Percentiles rank a stretch among this genome's conserved stretches.
Conservation (phyloP, 129 eudicot genomes). For the Tanacetum coccineum region DNA sequence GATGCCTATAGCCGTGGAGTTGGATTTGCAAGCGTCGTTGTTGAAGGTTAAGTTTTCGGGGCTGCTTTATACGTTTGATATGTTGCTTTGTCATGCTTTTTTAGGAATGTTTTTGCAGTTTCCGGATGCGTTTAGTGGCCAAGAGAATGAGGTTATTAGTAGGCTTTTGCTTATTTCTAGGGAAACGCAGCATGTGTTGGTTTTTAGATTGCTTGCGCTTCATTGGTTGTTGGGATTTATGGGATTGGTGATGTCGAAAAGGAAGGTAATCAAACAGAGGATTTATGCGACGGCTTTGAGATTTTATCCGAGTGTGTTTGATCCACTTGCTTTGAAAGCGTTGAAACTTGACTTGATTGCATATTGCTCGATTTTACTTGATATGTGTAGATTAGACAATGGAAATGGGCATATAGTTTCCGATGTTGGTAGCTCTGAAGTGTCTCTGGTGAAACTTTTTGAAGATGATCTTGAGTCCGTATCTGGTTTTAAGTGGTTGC, state of each 20-base stretch:
- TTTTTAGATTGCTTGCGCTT: no score
- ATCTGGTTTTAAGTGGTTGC: slow-evolving; percentile 86
- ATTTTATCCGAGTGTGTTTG: slow-evolving; percentile 69
- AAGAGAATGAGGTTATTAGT: no score
- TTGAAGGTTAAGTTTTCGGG: slow-evolving; percentile 85
- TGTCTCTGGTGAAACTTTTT: slow-evolving; percentile 58
- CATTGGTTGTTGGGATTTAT: no score
- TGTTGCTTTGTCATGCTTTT: slow-evolving; percentile 72
- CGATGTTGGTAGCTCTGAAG: slow-evolving; percentile 30
- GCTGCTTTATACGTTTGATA: slow-evolving; percentile 55
- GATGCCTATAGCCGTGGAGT: slow-evolving; percentile 57
- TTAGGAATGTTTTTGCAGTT: slow-evolving; percentile 53
- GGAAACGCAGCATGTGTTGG: no score
- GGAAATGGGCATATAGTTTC: slow-evolving; percentile 39
- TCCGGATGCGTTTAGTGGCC: slow-evolving; percentile 69
- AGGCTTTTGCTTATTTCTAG: no score
- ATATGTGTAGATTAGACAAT: slow-evolving; percentile 31
- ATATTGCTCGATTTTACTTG: slow-evolving; percentile 52
- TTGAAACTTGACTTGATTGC: slow-evolving; percentile 87
- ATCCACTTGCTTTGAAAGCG: slow-evolving; percentile 68
- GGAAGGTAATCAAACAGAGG: slow-evolving; percentile 41
- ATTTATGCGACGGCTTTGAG: slow-evolving; percentile 42
- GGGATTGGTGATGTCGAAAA: slow-evolving; percentile 46
- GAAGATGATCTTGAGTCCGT: slow-evolving; percentile 80
- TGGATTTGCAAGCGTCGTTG: no score